These are phyloP conservation scores for Aspergillus japonicus DNA, from an alignment of 2,329 filamentous ascomycete species.

Conservation along the genomic window DNA sequence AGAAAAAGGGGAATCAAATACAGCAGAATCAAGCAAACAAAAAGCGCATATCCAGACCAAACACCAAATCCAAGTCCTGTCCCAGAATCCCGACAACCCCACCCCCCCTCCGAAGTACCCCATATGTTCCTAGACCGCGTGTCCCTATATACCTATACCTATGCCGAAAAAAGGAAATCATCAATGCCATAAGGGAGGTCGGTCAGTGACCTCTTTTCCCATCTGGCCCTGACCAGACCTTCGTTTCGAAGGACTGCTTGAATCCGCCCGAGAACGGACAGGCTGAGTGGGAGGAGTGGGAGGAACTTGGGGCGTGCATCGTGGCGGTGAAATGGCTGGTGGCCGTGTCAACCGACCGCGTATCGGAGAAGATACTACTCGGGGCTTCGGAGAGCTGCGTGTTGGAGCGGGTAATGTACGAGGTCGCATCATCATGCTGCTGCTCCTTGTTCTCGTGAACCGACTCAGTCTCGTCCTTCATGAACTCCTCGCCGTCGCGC, in stretches of 20 bases:
- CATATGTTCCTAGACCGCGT: not conserved
- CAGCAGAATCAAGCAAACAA: not conserved
- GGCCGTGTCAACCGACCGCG: not conserved
- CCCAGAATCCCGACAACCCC: not conserved
- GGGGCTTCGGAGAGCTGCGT: not conserved
- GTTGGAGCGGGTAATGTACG: not conserved
- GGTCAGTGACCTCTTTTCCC: not conserved
- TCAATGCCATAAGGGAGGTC: not conserved
- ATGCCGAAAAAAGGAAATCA: not conserved
- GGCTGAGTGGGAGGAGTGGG: conserved; percentile 18
- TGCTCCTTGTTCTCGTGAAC: not conserved
- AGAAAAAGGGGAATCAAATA: not conserved
- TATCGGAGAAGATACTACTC: not conserved
- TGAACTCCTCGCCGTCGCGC: conserved; percentile 63
- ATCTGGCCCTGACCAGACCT: conserved; percentile 27
- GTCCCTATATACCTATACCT: not conserved
- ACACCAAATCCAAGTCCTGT: not conserved
- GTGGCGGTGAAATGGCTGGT: not conserved
- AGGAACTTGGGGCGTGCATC: conserved; percentile 29
- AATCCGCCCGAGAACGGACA: conserved; percentile 33
- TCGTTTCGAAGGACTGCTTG: conserved; percentile 27
- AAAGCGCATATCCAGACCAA: not conserved
- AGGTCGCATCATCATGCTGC: not conserved
- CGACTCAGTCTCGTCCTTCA: conserved; percentile 35
- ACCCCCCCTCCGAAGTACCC: not conserved